These are phyloP conservation scores for Aegle marmelos DNA, from an alignment of 345 rosid genomes.

Conservation along the genomic window DNA sequence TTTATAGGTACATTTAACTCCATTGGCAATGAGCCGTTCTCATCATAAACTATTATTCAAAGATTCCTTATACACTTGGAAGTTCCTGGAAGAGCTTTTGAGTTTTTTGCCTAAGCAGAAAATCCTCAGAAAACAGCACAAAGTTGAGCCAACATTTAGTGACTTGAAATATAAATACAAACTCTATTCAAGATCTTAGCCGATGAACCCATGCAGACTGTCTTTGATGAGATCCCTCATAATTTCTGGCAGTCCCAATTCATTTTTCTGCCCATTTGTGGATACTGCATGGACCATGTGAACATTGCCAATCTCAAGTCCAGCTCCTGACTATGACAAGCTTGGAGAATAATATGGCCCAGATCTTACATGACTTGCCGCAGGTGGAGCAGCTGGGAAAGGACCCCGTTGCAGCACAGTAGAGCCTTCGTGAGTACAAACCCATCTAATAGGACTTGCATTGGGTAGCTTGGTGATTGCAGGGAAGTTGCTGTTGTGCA, in stretches of 20 bases:
- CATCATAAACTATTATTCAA: conserved; percentile 28
- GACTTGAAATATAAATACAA: conserved; percentile 24
- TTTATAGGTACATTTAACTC: conserved; percentile 18
- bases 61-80: conserved; percentile 31
- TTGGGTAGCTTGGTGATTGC: conserved; percentile 27
- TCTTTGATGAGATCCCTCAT: conserved; percentile 15
- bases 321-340: conserved; percentile 29
- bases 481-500: conserved; percentile 15
- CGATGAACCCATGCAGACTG: conserved; percentile 11
- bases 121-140: conserved; percentile 28
- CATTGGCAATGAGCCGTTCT: conserved; percentile 28
- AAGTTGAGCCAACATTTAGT: conserved; percentile 17
- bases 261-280: conserved; percentile 9
- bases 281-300: conserved; percentile 1
- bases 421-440: conserved; percentile 35
- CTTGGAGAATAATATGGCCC: conserved; percentile 40
- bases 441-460: conserved; percentile 39
- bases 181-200: conserved; percentile 19
- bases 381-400: conserved; percentile 29
- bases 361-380: conserved; percentile 34
- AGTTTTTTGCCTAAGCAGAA: conserved; percentile 17
- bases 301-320: conserved; percentile 9
- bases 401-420: conserved; percentile 33
- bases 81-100: conserved; percentile 20
- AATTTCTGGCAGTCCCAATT: conserved; percentile 19